These are phyloP conservation scores for Colletotrichum camelliae DNA, from an alignment of 2,329 filamentous ascomycete genomes.

Conservation along the genomic window DNA sequence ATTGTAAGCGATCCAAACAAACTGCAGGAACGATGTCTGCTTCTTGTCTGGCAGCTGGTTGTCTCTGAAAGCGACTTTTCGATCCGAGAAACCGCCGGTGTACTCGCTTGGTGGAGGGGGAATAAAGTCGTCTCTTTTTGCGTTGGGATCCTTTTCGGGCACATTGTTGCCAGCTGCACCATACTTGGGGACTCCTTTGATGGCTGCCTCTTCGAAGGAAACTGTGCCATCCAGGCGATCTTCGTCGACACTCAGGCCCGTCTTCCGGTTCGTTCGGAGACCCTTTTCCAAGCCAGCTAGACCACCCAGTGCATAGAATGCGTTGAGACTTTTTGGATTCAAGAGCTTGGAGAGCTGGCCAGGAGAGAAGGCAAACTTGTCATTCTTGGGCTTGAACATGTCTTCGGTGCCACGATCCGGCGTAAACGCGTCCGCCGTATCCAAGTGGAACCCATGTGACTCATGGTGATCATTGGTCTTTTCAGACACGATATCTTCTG, in stretches of 20 bases:
- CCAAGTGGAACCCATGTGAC: slow-evolving; percentile 22
- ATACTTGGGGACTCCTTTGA: slow-evolving; percentile 38
- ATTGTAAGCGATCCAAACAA: slow-evolving; percentile 75
- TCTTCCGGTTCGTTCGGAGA: slow-evolving; percentile 66
- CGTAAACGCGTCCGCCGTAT: slow-evolving; percentile 35
- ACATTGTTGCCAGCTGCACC: slow-evolving; percentile 36
- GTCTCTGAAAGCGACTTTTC: slow-evolving; percentile 63
- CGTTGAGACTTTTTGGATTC: slow-evolving; percentile 78
- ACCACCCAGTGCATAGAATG: slow-evolving; percentile 78
- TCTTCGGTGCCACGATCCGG: slow-evolving; percentile 72
- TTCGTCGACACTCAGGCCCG: slow-evolving; percentile 76
- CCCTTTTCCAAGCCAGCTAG: slow-evolving; percentile 76
- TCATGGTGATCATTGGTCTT: not conserved
- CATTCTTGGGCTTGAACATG: slow-evolving; percentile 71
- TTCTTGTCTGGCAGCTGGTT: slow-evolving; percentile 67
- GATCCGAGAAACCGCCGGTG: slow-evolving; percentile 46
- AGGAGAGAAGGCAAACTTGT: slow-evolving; percentile 75
- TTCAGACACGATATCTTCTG: not conserved
- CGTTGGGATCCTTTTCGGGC: slow-evolving; percentile 29
- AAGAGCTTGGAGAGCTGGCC: slow-evolving; percentile 79
- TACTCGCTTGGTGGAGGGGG: slow-evolving; percentile 12
- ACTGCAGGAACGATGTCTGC: slow-evolving; percentile 59
- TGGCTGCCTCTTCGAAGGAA: slow-evolving; percentile 68
- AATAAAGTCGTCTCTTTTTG: slow-evolving; percentile 16
- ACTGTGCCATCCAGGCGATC: slow-evolving; percentile 65